phyloP scores from a whole-genome alignment of 176 grass and related monocot species.

The Carex myosuroides region DNA sequence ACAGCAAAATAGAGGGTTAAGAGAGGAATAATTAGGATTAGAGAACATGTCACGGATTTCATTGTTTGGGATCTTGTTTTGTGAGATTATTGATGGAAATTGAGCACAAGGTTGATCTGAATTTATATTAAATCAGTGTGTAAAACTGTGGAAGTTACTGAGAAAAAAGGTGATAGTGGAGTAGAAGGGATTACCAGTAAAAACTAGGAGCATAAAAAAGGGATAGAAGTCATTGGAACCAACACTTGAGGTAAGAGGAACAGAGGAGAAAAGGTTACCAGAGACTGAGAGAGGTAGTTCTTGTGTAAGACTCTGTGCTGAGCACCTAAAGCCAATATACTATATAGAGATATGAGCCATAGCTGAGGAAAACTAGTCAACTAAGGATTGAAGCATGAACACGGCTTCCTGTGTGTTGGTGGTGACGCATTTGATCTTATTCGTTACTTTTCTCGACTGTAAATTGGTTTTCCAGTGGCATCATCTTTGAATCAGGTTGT shows the following conservation, averaged over 20 bases:
- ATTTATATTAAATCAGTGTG: not conserved
- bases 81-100: not conserved
- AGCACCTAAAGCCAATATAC: not conserved
- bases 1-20: not conserved
- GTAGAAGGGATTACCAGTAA: not conserved
- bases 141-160: not conserved
- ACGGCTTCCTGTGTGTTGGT: not conserved
- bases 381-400: not conserved
- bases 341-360: not conserved
- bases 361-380: not conserved
- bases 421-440: not conserved
- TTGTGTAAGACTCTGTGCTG: not conserved
- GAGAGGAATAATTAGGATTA: slow-evolving; percentile 15
- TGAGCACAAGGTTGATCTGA: not conserved
- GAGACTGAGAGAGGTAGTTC: not conserved
- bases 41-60: slow-evolving; percentile 7
- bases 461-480: slow-evolving; percentile 24
- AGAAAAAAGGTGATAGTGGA: not conserved
- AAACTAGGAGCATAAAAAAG: not conserved
- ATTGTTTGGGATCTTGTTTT: not conserved
- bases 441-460: not conserved
- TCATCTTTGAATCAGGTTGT: not conserved
- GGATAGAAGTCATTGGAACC: not conserved
- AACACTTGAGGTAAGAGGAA: not conserved
- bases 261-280: not conserved